Base-by-base conservation (phyloP, 768 basidiomycete genomes). In the Fomitopsis pulvina region DNA sequence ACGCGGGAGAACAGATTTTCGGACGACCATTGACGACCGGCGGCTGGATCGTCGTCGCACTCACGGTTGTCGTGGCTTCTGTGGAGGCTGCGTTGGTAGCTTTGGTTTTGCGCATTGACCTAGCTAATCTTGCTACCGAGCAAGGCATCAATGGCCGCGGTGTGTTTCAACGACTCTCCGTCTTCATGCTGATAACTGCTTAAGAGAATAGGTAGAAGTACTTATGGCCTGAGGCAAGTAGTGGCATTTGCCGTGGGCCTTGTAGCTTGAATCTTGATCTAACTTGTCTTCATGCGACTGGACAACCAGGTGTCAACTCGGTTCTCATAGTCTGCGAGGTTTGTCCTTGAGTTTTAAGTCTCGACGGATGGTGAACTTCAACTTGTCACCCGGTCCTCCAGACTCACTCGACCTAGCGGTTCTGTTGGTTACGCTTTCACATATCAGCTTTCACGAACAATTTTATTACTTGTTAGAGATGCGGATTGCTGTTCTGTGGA, bases 1-100 rank as follows among this genome's bases (percentile, higher is more conserved):
- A 84, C 57, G 76, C 81, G 50, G 70, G 72, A 26, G 74, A 71
- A 41, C 75, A 84, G 0, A 71, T 84, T 7, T 88, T 82, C 59
- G 91, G 90, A 0, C 72, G 85, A 11, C 86, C 87, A 1, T 92
- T 92, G 60, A 63, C 83, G 16, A 89, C 89, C 0, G 85, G 88
- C 5, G 91, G 91, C n/a, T 78, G 83, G 74, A 78, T 83, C 47
- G 78, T 88, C 4, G 50, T 86, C 2, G 68, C 74, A 11, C 77
- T 91, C 6, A 72, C 81, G 0, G 57, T 69, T 12, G 68, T 87
- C 2, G 86, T 90, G 0, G 75, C 77, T 1, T 68, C 68, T 0
- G 76, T 86, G 16, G 87, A 91, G 58, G 65, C 89, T 37, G 79
- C 71, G 0, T 68, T 91, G 38, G 67, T 92, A 5, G 75, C 77